Base-by-base conservation (phyloP, 2,329 filamentous ascomycete genomes). In the Claviceps capensis region DNA sequence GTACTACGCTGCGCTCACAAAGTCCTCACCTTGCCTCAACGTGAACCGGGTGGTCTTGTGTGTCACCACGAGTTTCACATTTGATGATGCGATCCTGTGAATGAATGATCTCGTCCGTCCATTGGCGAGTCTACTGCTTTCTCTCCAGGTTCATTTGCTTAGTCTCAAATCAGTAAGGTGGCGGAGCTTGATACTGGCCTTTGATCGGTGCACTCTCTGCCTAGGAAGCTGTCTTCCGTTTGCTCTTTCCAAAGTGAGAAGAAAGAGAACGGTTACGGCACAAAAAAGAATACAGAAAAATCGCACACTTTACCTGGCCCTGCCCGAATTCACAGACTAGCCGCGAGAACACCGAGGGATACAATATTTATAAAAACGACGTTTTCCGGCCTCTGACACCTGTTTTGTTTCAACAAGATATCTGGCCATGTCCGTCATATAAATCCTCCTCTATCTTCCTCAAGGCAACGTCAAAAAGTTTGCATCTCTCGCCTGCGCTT, bases 161-260 rank as follows among this genome's bases (percentile, higher is more conserved):
- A 17, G 42, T 51, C 36, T 41, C 30, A 51, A 51, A 40, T 48
- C 40, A 46, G 45, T 38, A 48, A 36, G 45, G 36, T 36, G 41
- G 52, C 47, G 34, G 30, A 47, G 38, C 44, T 47, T 30, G 47
- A 17, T 53, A 23, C 23, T 22, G 16, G 26, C 26, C 26, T 41
- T 23, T 49, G 41, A 42, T 47, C 42, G 47, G 47, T 50, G n/a
- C 38, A 40, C 11, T 40, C 19, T 16, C n/a, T 49, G 51, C 41
- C 34, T 42, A 36, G 47, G 26, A 36, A 9, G 42, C 36, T 22
- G 11, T 16, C 17, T 16, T 30, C 36, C 19, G 47, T 36, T 49
- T 54, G 53, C 53, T 50, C 53, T 44, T 61, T 48, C 52, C 52
- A 50, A 44, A 34, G 44, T 44, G 44, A 48, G 38, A 38, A n/a